These are phyloP conservation scores for Starmera dryadoides DNA, from an alignment of 805 yeast genomes.

Conservation along the genomic window DNA sequence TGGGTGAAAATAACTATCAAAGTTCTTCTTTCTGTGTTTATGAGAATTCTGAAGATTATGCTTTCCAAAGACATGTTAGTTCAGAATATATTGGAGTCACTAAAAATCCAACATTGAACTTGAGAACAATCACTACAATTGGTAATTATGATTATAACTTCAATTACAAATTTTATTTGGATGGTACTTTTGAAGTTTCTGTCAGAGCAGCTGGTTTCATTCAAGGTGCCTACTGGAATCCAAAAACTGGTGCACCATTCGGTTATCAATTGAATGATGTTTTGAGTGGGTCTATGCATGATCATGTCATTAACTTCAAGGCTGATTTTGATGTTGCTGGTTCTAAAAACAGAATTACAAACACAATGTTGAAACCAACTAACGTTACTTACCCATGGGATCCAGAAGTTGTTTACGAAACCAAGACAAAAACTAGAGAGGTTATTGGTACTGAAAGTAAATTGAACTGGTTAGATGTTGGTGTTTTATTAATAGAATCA, in stretches of 20 bases:
- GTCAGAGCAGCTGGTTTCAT: constrained; percentile 24
- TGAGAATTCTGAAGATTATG: constrained; percentile 16
- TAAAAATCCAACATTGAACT: constrained; percentile 18
- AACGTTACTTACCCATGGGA: constrained; percentile 20
- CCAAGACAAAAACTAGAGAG: constrained; percentile 10
- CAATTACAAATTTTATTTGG: constrained; percentile 16
- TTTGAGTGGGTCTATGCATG: constrained; percentile 23
- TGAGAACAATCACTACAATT: constrained; percentile 18
- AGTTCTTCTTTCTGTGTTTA: constrained; percentile 22
- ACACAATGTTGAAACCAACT: constrained; percentile 9
- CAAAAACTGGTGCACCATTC: constrained; percentile 12
- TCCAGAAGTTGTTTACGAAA: constrained; percentile 12
- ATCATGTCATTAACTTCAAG: constrained; percentile 20
- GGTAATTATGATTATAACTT: constrained; percentile 21
- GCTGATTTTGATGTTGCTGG: constrained; percentile 23
- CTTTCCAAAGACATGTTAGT: constrained; percentile 17
- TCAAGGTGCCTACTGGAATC: constrained; percentile 21
- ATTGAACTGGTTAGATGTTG: constrained; percentile 15
- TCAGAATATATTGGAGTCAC: constrained; percentile 11
- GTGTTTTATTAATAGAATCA: constrained; percentile 19
- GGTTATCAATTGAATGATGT: constrained; percentile 18
- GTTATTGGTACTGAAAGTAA: constrained; percentile 14
- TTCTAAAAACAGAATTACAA: constrained; percentile 13
- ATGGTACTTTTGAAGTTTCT: constrained; percentile 21
- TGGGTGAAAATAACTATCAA: constrained; percentile 16